Base-by-base conservation (phyloP, 225 moss, liverwort and hornwort genomes). In the Straminergon stramineum region DNA sequence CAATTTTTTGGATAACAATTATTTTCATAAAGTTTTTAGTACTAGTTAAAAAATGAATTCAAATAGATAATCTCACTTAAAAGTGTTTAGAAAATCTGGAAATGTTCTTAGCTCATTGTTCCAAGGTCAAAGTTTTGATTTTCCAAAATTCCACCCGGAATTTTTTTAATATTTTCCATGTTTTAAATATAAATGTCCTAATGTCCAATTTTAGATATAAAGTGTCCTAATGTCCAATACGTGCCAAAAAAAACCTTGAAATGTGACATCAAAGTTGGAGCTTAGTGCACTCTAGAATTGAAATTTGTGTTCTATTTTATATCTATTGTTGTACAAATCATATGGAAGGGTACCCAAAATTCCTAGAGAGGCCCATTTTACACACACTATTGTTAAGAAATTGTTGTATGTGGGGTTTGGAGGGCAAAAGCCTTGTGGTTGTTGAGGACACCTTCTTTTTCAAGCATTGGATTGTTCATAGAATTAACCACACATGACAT, bases 161-260 rank as follows among this genome's bases (percentile, higher is more conserved):
- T 48, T 48, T 48, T 48, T 48, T 48, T 48, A 7, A 48, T 48
- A 9, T 48, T 48, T 41, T 51, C 12, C 11, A 19, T 51, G 7
- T 31, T 75, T 75, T n/a, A n/a, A n/a, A n/a, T n/a, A n/a, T n/a
- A n/a, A n/a, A n/a, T n/a, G n/a, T n/a, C n/a, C n/a, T n/a, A n/a
- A n/a, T n/a, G n/a, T n/a, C n/a, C n/a, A n/a, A n/a, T n/a, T n/a
- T n/a, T n/a, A n/a, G n/a, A n/a, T n/a, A n/a, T n/a, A n/a, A n/a
- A n/a, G n/a, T n/a, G n/a, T n/a, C n/a, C n/a, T n/a, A n/a, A n/a
- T n/a, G n/a, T n/a, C n/a, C n/a, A n/a, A 34, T 66, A 34, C 10
- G 34, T 66, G 3, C 34, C 5, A 18, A 18, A 66, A 2, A 34
- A 66, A 0, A 5, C 34, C 3, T 0, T 18, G 0, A 35, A 34